phyloP scores from a whole-genome alignment of 2,329 filamentous ascomycete genomes.

The Claviceps maximensis region DNA sequence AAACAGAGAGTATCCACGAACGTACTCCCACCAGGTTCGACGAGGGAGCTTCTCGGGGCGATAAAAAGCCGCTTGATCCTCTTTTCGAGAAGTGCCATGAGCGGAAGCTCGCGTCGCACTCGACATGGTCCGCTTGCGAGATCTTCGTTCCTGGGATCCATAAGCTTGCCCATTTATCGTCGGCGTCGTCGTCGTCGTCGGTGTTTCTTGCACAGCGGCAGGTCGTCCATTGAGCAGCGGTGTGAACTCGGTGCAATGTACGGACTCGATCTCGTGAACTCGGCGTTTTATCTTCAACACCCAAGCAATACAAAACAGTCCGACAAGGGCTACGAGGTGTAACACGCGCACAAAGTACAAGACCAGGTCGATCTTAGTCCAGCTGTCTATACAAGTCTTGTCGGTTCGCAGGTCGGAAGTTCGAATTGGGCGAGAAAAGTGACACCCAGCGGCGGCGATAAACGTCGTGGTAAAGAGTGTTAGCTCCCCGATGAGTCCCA shows the following conservation, averaged over 20 bases:
- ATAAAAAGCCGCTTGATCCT: constrained; percentile 70
- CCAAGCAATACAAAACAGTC: constrained; percentile 31
- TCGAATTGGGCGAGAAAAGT: constrained; percentile 38
- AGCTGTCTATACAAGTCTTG: constrained; percentile 23
- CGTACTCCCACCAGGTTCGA: constrained; percentile 92
- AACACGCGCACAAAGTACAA: constrained; percentile 57
- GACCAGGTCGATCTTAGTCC: constrained; percentile 43
- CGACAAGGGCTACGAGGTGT: constrained; percentile 46
- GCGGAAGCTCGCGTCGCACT: constrained; percentile 24
- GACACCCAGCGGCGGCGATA: constrained; percentile 52
- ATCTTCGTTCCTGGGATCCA: constrained; percentile 13
- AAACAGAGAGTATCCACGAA: constrained; percentile 83
- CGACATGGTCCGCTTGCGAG: constrained; percentile 23
- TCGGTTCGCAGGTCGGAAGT: constrained; percentile 13
- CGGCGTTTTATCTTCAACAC: constrained; percentile 27
- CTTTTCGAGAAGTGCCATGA: constrained; percentile 24
- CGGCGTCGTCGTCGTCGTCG: constrained; percentile 18
- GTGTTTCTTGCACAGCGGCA: constrained; percentile 21
- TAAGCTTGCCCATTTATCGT: constrained; percentile 10
- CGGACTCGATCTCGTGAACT: constrained; percentile 25
- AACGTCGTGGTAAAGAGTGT: constrained; percentile 58
- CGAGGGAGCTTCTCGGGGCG: constrained; percentile 75
- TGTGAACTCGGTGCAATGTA: constrained; percentile 41
- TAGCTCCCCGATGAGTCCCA: constrained; percentile 60
- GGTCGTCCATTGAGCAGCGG: constrained; percentile 42